A percentile compares a stretch with the other conserved stretches of the same genome.
Conservation (phyloP, 2,329 filamentous ascomycete species). For the Epichloe sylvatica region DNA sequence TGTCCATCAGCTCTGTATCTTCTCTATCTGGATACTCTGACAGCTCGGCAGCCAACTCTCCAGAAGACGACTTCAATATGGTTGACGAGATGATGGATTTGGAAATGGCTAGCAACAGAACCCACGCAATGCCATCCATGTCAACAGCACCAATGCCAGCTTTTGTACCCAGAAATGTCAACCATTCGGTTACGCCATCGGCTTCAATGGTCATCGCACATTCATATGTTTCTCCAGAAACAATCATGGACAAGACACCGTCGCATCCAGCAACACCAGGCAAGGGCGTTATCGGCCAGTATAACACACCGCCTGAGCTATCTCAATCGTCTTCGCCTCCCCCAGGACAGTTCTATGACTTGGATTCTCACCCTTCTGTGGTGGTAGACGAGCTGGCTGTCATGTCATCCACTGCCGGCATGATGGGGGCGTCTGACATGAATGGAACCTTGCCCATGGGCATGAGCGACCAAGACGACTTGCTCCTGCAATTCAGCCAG, state of each 20-base stretch:
- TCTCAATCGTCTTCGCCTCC: conserved; percentile 45
- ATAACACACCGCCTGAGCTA: conserved; percentile 45
- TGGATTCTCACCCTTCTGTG: conserved; percentile 25
- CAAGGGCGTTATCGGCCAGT: conserved; percentile 37
- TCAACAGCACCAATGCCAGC: conserved; percentile 33
- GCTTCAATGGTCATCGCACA: conserved; percentile 25
- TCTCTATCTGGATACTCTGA: conserved; percentile 45
- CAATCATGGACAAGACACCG: conserved; percentile 24
- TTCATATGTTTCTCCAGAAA: conserved; percentile 34
- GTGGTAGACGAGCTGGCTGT: conserved; percentile 18
- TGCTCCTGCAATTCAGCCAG: conserved; percentile 28
- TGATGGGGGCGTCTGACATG: conserved; percentile 20
- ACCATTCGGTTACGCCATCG: conserved; percentile 22
- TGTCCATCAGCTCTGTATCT: conserved; percentile 32
- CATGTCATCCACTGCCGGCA: conserved; percentile 17
- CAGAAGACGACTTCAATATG: conserved; percentile 32
- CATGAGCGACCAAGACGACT: conserved; percentile 28
- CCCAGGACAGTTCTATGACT: conserved; percentile 31
- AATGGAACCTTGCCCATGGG: conserved; percentile 19
- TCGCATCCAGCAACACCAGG: conserved; percentile 32
- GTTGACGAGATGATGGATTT: conserved; percentile 37
- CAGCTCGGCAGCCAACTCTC: conserved; percentile 40
- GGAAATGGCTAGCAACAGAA: conserved; percentile 14
- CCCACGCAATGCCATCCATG: conserved; percentile 20
- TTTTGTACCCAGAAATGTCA: conserved; percentile 18